Evolutionary conservation across 139 green algal species (phyloP).

Genomic region (Eudorina sp.): DNA sequence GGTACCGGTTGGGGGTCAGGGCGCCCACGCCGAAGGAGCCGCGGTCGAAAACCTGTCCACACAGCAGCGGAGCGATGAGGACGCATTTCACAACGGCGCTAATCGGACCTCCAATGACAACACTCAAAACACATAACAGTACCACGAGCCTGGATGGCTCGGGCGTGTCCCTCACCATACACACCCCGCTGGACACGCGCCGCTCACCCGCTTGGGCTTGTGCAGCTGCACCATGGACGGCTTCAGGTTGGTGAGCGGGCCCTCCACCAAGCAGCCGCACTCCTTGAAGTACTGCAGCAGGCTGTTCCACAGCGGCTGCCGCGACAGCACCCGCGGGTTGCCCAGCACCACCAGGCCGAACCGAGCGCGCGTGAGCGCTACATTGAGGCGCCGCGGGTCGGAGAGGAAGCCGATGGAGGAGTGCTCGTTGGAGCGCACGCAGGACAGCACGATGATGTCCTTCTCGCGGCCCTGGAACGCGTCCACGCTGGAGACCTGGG

Average conservation of each 20-base stretch:
- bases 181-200: too few relatives aligned
- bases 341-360: slow-evolving; percentile 92
- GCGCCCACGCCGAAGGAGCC: slow-evolving; percentile 78
- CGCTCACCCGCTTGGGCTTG: slow-evolving; percentile 65
- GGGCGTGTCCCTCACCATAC: too few relatives aligned
- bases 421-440: slow-evolving; percentile 96
- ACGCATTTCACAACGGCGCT: too few relatives aligned
- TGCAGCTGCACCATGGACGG: slow-evolving; percentile 88
- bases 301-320: slow-evolving; percentile 89
- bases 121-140: too few relatives aligned
- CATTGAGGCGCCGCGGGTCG: slow-evolving; percentile 96
- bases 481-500: slow-evolving; percentile 85
- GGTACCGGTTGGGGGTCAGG: slow-evolving; percentile 68
- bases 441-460: slow-evolving; percentile 98
- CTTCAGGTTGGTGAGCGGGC: slow-evolving; percentile 94
- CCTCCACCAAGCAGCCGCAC: slow-evolving; percentile 91
- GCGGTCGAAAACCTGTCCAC: slow-evolving; percentile 81
- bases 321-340: slow-evolving; percentile 85
- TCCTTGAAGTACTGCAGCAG: slow-evolving; percentile 95
- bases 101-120: too few relatives aligned
- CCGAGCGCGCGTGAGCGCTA: slow-evolving; percentile 94
- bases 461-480: slow-evolving; percentile 97
- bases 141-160: too few relatives aligned
- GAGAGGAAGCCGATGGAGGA: slow-evolving; percentile 96
- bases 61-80: too few relatives aligned